Evolutionary conservation across 2,329 filamentous ascomycete species (phyloP).

Genomic region (Penicillium sp.): DNA sequence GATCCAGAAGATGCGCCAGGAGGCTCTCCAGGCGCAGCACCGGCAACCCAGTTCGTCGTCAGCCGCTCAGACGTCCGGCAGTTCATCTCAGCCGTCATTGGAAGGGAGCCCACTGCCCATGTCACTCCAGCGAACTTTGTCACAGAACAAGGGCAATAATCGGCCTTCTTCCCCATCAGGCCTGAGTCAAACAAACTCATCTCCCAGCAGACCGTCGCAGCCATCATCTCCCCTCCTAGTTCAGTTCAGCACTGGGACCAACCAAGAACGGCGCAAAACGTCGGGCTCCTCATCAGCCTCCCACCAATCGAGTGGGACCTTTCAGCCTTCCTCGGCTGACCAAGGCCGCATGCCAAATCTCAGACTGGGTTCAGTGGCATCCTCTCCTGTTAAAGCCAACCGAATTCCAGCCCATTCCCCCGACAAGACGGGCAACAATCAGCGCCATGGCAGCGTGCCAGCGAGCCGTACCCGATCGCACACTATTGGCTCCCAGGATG

Average conservation of each 20-base stretch:
- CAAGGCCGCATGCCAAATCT: slow-evolving; percentile 59
- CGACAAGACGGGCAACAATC: slow-evolving; percentile 60
- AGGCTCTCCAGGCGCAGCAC: slow-evolving; percentile 72
- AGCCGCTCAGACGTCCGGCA: slow-evolving; percentile 18
- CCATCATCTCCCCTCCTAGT: slow-evolving; percentile 90
- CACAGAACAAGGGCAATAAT: slow-evolving; percentile 72
- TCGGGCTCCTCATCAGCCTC: slow-evolving; percentile 87
- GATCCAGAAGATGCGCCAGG: slow-evolving; percentile 89
- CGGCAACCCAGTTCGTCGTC: slow-evolving; percentile 42
- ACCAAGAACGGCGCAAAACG: slow-evolving; percentile 81
- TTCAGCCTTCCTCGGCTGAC: slow-evolving; percentile 72
- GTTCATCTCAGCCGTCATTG: slow-evolving; percentile 53
- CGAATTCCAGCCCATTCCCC: slow-evolving; percentile 49
- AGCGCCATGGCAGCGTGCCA: slow-evolving; percentile 63
- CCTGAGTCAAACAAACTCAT: slow-evolving; percentile 75
- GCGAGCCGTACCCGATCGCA: slow-evolving; percentile 75
- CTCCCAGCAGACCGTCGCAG: slow-evolving; percentile 80
- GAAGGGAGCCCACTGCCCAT: slow-evolving; percentile 84
- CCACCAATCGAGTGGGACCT: slow-evolving; percentile 67
- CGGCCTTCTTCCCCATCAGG: slow-evolving; percentile 84
- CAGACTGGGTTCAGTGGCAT: slow-evolving; percentile 51
- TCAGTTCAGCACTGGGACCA: slow-evolving; percentile 84
- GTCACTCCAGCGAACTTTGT: slow-evolving; percentile 76
- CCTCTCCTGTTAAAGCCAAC: slow-evolving; percentile 53
- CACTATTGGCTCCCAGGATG: slow-evolving; percentile 91